A percentile compares a stretch with the other conserved stretches of the same genome.
Conservation (phyloP, 2,329 filamentous ascomycete genomes). For the Tolypocladium amazonense region DNA sequence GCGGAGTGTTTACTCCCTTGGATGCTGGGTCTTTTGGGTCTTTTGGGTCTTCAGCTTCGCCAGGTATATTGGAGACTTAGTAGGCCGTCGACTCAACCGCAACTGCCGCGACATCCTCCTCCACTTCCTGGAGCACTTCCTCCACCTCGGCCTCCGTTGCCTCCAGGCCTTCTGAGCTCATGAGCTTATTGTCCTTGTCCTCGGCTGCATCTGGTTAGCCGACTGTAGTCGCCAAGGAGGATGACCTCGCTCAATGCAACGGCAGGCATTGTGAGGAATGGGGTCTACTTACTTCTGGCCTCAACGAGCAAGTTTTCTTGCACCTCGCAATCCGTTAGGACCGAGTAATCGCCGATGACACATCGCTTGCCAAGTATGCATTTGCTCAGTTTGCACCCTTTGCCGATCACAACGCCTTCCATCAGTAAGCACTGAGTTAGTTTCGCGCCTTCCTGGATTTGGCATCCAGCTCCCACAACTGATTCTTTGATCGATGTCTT, state of each 20-base stretch:
- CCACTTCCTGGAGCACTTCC: slow-evolving; percentile 35
- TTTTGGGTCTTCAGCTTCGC: neutral
- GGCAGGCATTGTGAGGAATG: neutral
- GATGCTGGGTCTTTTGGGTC: too few species aligned
- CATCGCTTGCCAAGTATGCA: slow-evolving; percentile 77
- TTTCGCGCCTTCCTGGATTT: slow-evolving; percentile 76
- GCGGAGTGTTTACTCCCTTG: neutral
- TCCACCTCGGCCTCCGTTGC: slow-evolving; percentile 53
- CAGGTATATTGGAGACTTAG: neutral
- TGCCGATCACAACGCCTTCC: slow-evolving; percentile 80
- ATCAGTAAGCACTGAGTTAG: slow-evolving; percentile 83
- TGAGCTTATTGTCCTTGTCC: slow-evolving; percentile 56
- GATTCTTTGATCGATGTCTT: slow-evolving; percentile 88
- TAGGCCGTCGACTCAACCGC: slow-evolving; percentile 7
- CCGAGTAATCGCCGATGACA: slow-evolving; percentile 69
- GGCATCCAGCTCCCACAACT: slow-evolving; percentile 79
- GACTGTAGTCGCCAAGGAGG: neutral
- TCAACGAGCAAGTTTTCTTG: slow-evolving; percentile 84
- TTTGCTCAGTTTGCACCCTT: slow-evolving; percentile 73
- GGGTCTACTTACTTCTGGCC: slow-evolving; percentile 51
- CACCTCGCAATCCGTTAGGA: slow-evolving; percentile 83
- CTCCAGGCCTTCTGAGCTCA: slow-evolving; percentile 56
- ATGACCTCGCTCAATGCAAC: neutral
- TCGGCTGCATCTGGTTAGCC: slow-evolving; percentile 36
- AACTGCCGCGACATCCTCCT: slow-evolving; percentile 18